Evolutionary conservation across 441 rosid species (phyloP), one percentile per base, ranked within the genome.

Genomic region (Omphalea diandra): DNA sequence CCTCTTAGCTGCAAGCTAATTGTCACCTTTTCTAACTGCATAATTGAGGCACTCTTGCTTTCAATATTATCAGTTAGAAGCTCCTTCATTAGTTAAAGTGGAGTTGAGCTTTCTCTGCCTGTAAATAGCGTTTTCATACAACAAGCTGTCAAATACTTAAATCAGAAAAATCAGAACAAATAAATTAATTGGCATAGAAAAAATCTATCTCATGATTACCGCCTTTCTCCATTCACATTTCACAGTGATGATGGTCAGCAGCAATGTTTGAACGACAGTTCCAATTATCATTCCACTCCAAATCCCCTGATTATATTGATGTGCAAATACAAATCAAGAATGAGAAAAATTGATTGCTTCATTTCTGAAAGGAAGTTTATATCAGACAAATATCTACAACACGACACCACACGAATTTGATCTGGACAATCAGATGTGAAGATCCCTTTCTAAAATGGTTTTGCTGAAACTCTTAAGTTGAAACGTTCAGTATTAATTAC

Each of bases 241-340:
- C 40, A 75, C 22, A 63, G 86, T 80, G 54, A 84, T 73, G 52
- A 74, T 54, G 26, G 74, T 55, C 32, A 87, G 77, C 43, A 80
- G 75, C 54, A 75, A 44, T 3, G 87, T 87, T 65, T 85, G 87
- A 66, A 80, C 75, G 43, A 81, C 82, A 27, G 85, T 83, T 75
- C 87, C 91, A 36, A 73, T 56, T 0, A 85, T 61, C 89, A 82
- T 80, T 68, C 91, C 91, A 22, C 57, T 76, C 87, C 86, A 87
- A 49, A 87, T 67, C 33, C 88, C 89, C 85, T 83, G 81, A 53
- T 62, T 26, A 18, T 1, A 54, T 24, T 22, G 43, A 60, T 14
- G 6, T 59, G 29, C 50, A 60, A 1, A 7, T 41, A 71, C 17
- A 27, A 62, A 17, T 41, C 24, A n/a, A n/a, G n/a, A n/a, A n/a